These are phyloP conservation scores for Hypoxylon sp. DNA, from an alignment of 2,329 filamentous ascomycete species.

Conservation along the genomic window DNA sequence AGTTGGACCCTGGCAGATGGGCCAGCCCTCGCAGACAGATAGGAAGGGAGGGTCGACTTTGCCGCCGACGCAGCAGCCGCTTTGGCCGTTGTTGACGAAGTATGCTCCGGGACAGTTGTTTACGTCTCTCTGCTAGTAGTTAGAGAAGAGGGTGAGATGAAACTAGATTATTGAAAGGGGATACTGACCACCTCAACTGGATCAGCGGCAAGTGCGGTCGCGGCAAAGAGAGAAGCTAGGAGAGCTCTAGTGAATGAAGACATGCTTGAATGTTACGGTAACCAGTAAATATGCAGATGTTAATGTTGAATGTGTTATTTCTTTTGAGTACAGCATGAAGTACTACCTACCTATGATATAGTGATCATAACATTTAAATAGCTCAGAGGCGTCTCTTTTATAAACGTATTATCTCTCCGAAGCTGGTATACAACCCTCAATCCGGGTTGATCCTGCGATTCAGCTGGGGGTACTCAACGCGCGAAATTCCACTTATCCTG, in stretches of 20 bases:
- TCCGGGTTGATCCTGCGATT: slow-evolving; percentile 8
- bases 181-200: background rate
- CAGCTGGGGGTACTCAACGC: background rate
- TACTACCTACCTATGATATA: background rate
- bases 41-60: slow-evolving; percentile 3
- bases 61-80: slow-evolving; percentile 25
- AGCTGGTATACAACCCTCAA: background rate
- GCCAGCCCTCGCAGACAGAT: slow-evolving; percentile 21
- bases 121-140: background rate
- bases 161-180: background rate
- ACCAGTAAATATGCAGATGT: no score
- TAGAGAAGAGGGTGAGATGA: background rate
- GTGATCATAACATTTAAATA: background rate
- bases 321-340: background rate
- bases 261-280: slow-evolving; percentile 1
- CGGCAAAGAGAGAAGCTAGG: background rate
- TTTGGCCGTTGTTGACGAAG: background rate
- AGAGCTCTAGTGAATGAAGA: background rate
- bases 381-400: background rate
- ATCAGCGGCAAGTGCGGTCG: background rate
- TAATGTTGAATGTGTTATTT: no score
- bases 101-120: slow-evolving; percentile 12
- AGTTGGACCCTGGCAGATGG: slow-evolving; percentile 15
- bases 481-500: background rate
- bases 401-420: background rate